Conservation (phyloP, 768 basidiomycete genomes). For the Leccinum truebloodii region DNA sequence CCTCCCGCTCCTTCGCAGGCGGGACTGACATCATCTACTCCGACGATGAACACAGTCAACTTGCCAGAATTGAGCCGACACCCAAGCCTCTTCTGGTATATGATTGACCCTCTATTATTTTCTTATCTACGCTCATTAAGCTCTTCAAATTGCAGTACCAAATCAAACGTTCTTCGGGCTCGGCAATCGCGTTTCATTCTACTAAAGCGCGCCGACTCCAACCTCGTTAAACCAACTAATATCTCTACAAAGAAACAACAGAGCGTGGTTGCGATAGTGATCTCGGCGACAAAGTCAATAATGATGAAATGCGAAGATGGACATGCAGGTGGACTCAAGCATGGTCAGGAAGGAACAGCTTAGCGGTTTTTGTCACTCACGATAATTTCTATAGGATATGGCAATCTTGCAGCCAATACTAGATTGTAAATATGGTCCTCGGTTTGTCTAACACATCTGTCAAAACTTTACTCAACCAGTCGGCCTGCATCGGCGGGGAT, state of each 20-base stretch:
- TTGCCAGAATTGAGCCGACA: constrained; percentile 83
- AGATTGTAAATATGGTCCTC: no score
- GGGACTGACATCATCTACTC: constrained; percentile 46
- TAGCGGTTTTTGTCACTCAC: no score
- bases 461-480: no score
- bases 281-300: no score
- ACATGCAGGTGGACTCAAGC: no score
- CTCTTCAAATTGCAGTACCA: constrained; percentile 45
- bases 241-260: constrained; percentile 67
- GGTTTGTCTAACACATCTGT: no score
- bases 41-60: constrained; percentile 47
- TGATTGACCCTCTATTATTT: constrained; percentile 24
- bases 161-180: constrained; percentile 79
- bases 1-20: constrained; percentile 35
- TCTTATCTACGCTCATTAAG: constrained; percentile 14
- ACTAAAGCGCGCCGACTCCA: constrained; percentile 45
- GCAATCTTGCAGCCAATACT: no score
- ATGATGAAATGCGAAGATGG: no score
- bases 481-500: no score
- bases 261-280: constrained; percentile 49
- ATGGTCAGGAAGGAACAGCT: no score
- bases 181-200: constrained; percentile 88
- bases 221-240: constrained; percentile 8
- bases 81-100: constrained; percentile 64
- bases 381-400: no score